Evolutionary conservation across 108 stramenopile genomes (phyloP), one percentile per base, ranked within the genome.

Genomic region (Fragilaria radians): DNA sequence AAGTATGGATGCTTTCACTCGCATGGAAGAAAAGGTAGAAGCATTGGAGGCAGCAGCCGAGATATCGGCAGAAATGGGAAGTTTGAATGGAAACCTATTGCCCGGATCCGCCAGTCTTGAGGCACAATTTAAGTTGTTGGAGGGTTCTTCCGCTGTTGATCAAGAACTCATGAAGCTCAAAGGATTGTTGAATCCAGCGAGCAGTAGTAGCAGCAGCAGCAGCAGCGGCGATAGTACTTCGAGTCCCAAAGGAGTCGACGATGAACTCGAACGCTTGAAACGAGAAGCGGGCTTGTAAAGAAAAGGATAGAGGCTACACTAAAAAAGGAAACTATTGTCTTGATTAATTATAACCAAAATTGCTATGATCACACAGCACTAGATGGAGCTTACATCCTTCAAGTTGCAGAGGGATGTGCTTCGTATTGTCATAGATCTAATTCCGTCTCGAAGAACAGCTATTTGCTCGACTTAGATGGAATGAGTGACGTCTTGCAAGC

Each of bases 1-100:
- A 21, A 77, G 76, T 58, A 91, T 96, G 90, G 97, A 96, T 77
- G 95, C 95, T 42, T 98, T 96, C 63, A 79, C 72, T 22, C 72
- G 95, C 21, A 98, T 98, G 97, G 92, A 95, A 72, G 88, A 96
- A 67, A 98, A 98, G 77, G 97, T 98, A 1, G 97, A 95, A 59
- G 80, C 73, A 18, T 66, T 98, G 30, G 97, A 98, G 78, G 93
- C 90, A 24, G 67, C 79, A 11, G 96, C 96, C 1, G 95, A 96
- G 68, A 89, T 96, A 46, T 73, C 83, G n/a, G 94, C 92, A 28
- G 91, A 97, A 73, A 88, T 95, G 86, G 83, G 82, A 21, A 28
- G 26, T 48, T 1, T 52, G 1, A 57, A 52, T 54, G 73, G 71
- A 46, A 80, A 68, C 9, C 61, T 70, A 26, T 60, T 93, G 62